These are phyloP conservation scores for Umbelopsis sp. DNA, from an alignment of 371 early-diverging fungal species.

Conservation along the genomic window DNA sequence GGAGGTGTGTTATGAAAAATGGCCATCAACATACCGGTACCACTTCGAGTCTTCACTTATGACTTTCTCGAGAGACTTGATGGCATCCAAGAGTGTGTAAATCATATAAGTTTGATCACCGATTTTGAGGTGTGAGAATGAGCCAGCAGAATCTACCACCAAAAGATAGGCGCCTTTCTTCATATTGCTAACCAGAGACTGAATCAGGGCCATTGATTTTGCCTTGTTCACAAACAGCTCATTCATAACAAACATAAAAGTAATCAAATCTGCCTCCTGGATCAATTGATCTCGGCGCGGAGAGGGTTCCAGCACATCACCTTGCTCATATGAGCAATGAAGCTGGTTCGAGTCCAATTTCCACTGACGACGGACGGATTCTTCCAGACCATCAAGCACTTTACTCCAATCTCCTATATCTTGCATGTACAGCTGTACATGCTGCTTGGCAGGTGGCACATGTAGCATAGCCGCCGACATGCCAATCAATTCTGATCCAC, in stretches of 20 bases:
- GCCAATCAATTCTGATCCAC: slow-evolving; percentile 86
- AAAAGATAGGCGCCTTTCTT: slow-evolving; percentile 72
- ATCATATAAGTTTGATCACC: slow-evolving; percentile 84
- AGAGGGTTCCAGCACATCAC: slow-evolving; percentile 48
- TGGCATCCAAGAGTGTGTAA: slow-evolving; percentile 83
- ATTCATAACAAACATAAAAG: slow-evolving; percentile 90
- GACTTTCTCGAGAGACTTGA: slow-evolving; percentile 72
- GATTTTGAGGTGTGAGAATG: slow-evolving; percentile 84
- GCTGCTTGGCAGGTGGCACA: slow-evolving; percentile 48
- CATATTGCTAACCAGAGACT: slow-evolving; percentile 67
- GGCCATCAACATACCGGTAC: slow-evolving; percentile 67
- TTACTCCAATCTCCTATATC: slow-evolving; percentile 74
- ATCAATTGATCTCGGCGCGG: slow-evolving; percentile 46
- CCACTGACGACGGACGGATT: slow-evolving; percentile 36
- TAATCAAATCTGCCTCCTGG: slow-evolving; percentile 73
- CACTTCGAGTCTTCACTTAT: slow-evolving; percentile 75
- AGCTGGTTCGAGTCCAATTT: slow-evolving; percentile 35
- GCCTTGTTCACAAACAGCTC: slow-evolving; percentile 84
- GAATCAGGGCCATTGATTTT: slow-evolving; percentile 76
- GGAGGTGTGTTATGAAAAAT: too few relatives aligned
- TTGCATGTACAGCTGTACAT: slow-evolving; percentile 61
- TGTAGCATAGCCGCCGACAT: slow-evolving; percentile 77
- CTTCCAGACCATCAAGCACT: slow-evolving; percentile 41
- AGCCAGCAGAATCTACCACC: slow-evolving; percentile 94
- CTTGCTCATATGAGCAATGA: slow-evolving; percentile 40